A percentile compares a stretch with the other conserved stretches of the same genome.
Evolutionary conservation across 202 grass and related monocot genomes (phyloP).

Genomic region (Setaria italica): DNA sequence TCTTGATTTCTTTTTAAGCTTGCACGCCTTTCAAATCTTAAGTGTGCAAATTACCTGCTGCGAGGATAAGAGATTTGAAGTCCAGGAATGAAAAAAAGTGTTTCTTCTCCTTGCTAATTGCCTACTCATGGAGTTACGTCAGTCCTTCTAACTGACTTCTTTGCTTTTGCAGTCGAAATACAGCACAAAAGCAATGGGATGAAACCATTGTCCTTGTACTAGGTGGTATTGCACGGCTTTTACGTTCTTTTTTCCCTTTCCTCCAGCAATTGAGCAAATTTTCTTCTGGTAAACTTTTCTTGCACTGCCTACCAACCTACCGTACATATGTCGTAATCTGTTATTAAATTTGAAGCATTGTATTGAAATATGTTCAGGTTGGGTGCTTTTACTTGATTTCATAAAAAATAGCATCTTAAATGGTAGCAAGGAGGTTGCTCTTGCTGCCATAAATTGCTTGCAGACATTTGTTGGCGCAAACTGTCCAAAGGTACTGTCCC

Average conservation of each 20-base stretch:
- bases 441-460: conserved; percentile 94
- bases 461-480: conserved; percentile 87
- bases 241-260: conserved; percentile 93
- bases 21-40: conserved; percentile 29
- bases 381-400: conserved; percentile 86
- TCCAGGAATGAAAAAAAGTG: not conserved
- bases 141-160: conserved; percentile 25
- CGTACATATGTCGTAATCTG: conserved; percentile 19
- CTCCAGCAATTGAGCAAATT: conserved; percentile 89
- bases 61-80: not conserved
- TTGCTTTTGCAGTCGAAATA: conserved; percentile 80
- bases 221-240: conserved; percentile 82
- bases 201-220: conserved; percentile 96
- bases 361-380: conserved; percentile 63
- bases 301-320: conserved; percentile 24
- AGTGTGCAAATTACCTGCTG: not conserved
- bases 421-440: conserved; percentile 98
- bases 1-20: conserved; percentile 24
- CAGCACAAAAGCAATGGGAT: conserved; percentile 98
- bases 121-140: conserved; percentile 8
- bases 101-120: conserved; percentile 4
- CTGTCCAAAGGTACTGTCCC: conserved; percentile 77
- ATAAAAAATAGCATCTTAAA: conserved; percentile 88
- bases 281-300: conserved; percentile 67
- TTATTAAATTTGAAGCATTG: conserved; percentile 23